These are phyloP conservation scores for Solanum chmielewskii DNA, from an alignment of 257 asterid species.

Conservation along the genomic window DNA sequence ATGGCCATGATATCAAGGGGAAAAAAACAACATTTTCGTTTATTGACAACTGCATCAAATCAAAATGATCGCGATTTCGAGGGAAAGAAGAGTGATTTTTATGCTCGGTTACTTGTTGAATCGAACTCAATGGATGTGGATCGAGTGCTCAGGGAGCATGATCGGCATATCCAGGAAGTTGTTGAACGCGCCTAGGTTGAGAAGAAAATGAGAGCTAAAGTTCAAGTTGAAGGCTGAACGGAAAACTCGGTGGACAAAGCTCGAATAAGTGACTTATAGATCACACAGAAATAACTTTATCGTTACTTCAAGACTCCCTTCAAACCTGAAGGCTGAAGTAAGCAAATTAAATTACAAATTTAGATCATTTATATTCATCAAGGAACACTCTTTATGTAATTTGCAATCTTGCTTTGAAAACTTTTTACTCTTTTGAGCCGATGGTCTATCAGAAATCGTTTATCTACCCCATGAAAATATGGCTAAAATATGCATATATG, in stretches of 20 bases:
- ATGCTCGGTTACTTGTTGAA: background rate
- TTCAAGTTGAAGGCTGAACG: background rate
- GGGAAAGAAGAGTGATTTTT: background rate
- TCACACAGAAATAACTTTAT: no score
- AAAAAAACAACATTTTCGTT: background rate
- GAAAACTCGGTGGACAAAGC: no score
- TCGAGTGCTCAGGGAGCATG: background rate
- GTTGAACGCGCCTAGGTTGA: background rate
- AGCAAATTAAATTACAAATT: background rate
- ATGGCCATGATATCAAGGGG: no score
- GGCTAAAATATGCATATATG: no score
- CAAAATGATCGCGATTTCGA: background rate
- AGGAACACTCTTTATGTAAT: no score
- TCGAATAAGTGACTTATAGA: no score
- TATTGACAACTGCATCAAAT: background rate
- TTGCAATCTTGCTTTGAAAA: no score
- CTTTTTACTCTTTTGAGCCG: no score
- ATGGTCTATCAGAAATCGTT: no score
- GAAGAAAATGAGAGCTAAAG: background rate
- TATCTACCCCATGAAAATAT: no score
- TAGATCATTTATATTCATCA: no score
- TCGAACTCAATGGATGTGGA: background rate
- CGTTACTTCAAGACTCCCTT: no score
- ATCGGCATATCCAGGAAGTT: background rate
- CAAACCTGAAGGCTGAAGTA: background rate